phyloP scores from a whole-genome alignment of 495 filamentous ascomycete species.

The Aspergillus conjunctus region DNA sequence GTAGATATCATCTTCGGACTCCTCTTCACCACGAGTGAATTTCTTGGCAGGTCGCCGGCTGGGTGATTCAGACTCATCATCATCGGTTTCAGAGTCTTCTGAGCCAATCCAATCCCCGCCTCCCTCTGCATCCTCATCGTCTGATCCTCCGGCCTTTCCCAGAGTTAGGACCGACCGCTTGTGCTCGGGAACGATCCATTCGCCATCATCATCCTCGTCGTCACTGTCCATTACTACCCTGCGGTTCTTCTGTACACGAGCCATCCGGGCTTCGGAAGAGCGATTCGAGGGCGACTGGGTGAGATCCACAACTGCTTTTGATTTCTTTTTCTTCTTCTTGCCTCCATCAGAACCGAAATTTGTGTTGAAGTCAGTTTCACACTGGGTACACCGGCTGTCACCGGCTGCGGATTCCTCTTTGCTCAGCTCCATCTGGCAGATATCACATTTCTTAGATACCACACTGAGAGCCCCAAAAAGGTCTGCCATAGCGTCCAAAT shows the following conservation, averaged over 20 bases:
- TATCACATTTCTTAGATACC: conserved; percentile 80
- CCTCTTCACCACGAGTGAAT: conserved; percentile 19
- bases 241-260: conserved; percentile 53
- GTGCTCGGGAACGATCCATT: conserved; percentile 72
- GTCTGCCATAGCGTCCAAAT: conserved; percentile 81
- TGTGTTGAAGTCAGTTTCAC: conserved; percentile 65
- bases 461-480: conserved; percentile 83
- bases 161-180: conserved; percentile 59
- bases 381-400: conserved; percentile 69
- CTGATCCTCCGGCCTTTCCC: conserved; percentile 76
- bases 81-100: conserved; percentile 60
- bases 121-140: conserved; percentile 85
- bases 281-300: conserved; percentile 25
- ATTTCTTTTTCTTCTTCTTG: conserved; percentile 50
- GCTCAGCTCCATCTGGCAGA: conserved; percentile 75
- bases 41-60: conserved; percentile 22
- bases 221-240: conserved; percentile 63
- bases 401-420: conserved; percentile 58
- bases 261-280: conserved; percentile 27
- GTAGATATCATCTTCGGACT: conserved; percentile 44
- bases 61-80: conserved; percentile 45
- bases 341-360: conserved; percentile 39
- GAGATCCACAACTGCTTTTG: conserved; percentile 25
- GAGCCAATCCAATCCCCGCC: conserved; percentile 76
- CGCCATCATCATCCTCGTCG: conserved; percentile 69